Evolutionary conservation across 2,329 filamentous ascomycete species (phyloP), one percentile per base, ranked within the genome.

Genomic region (Aureobasidium sp.): DNA sequence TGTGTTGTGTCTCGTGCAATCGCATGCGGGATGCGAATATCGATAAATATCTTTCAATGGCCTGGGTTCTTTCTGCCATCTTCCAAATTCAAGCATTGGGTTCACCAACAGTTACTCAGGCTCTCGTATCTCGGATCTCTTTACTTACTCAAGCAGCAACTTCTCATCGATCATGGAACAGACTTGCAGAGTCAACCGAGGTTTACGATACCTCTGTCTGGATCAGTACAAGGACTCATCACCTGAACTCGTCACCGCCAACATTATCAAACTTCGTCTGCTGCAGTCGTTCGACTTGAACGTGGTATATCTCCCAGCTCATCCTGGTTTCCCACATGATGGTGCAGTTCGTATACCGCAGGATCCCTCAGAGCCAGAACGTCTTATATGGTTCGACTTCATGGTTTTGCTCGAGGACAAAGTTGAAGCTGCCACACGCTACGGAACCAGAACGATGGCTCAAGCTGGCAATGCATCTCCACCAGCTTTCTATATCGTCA

Each of bases 361-460:
- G 10, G 15, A 41, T 13, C 6, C 7, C 1, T n/a, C 26, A 7
- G 26, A 61, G 13, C 36, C 46, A 5, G 26, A 52, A 26, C 24
- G 47, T 1, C 46, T 61, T 32, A 52, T 52, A 51, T 61, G 57
- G 57, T 61, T 61, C 47, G 57, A 61, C 17, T 61, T 61, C 17
- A 17, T 52, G 36, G 37, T 44, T 7, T 13, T 61, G 27, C 46
- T 61, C 15, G 27, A 41, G 34, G 57, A 61, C 15, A 5, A 12
- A 41, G 17, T 15, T 10, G 57, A 29, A 12, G 6, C 13, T 2
- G 57, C 57, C 17, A 34, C 17, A n/a, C 46, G 57, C 20, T n/a
- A 9, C 7, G 57, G 57, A 17, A 52, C 57, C 7, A n/a, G 26
- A 9, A 61, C 47, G 20, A 41, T 61, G 46, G 47, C 17, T 34